phyloP scores from a whole-genome alignment of 108 stramenopile genomes.

The Parietichytrium sp. region DNA sequence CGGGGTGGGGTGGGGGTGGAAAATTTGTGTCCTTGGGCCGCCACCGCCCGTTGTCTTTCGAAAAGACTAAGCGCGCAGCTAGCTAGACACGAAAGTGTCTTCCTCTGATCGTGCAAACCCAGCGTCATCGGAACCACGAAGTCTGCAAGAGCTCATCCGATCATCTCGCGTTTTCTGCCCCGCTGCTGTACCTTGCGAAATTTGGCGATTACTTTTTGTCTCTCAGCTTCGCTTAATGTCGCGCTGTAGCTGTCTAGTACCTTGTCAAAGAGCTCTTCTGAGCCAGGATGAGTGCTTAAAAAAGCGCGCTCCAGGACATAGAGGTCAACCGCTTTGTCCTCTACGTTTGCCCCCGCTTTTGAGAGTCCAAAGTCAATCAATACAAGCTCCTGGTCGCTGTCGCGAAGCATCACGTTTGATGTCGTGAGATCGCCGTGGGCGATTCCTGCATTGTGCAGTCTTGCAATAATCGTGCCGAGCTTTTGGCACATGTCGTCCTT shows the following conservation, averaged over 20 bases:
- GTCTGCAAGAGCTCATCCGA: too few species aligned
- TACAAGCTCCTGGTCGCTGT: not conserved
- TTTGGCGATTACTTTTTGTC: not conserved
- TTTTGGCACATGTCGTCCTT: not conserved
- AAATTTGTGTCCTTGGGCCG: too few species aligned
- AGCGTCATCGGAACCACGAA: too few species aligned
- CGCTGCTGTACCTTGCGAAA: slow-evolving; percentile 1
- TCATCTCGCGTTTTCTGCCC: too few species aligned
- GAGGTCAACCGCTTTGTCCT: slow-evolving; percentile 95
- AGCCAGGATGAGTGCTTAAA: slow-evolving; percentile 80
- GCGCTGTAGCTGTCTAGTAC: slow-evolving; percentile 63
- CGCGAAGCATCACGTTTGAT: slow-evolving; percentile 75
- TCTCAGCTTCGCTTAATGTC: not conserved
- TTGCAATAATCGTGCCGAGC: slow-evolving; percentile 76
- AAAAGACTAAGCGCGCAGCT: too few species aligned
- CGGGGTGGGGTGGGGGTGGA: too few species aligned
- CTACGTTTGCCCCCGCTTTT: slow-evolving; percentile 52
- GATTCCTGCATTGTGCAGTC: slow-evolving; percentile 78
- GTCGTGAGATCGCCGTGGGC: slow-evolving; percentile 96
- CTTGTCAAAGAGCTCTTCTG: slow-evolving; percentile 67
- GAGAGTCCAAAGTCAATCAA: slow-evolving; percentile 8
- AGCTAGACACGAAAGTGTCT: too few species aligned
- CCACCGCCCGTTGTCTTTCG: too few species aligned
- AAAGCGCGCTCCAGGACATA: slow-evolving; percentile 93
- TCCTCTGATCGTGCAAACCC: too few species aligned